Base-by-base conservation (phyloP, 2,329 filamentous ascomycete genomes). In the Epichloe sibirici region DNA sequence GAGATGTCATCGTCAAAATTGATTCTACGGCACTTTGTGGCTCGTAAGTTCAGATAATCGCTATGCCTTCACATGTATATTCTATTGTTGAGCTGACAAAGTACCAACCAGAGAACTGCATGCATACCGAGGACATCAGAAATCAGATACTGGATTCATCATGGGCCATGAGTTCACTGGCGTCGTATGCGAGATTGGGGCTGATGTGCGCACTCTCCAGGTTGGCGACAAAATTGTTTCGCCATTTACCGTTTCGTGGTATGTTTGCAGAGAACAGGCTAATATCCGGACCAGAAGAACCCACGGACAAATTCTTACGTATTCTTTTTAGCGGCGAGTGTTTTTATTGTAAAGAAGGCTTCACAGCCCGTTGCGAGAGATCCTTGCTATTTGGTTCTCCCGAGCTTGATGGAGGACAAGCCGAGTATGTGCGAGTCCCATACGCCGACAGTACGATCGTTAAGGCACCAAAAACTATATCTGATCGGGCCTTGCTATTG, bases 141-240 rank as follows among this genome's bases (percentile, higher is more conserved):
- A 81, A 25, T 85, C 82, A 6, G 74, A 69, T 1, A 79, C 85
- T 0, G 79, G 75, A 28, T 81, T 79, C 60, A 76, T 82, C 52
- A 82, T 82, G 85, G 87, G 89, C 54, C 90, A 95, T 65, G 90
- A 95, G 64, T 94, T 95, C 63, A 88, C 87, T 2, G 90, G 90
- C 5, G 77, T 75, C 25, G 80, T 95, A 9, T 76, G 83, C 37
- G 79, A 86, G 56, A 71, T 77, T 45, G 90, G 90, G 0, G 71
- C 76, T 15, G 75, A 71, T 2, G 87, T 95, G 45, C 83, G 78
- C 60, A 79, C 75, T 0, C 74, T 95, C 57, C 72, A 81, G 57
- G 73, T 84, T 50, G 90, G 89, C 5, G 90, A 95, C 66, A 80
- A 81, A 60, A 75, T 95, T 35, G 88, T 95, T 21, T 79, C 84